Conservation (phyloP, 2,329 filamentous ascomycete genomes). For the Trichoderma arundinaceum region DNA sequence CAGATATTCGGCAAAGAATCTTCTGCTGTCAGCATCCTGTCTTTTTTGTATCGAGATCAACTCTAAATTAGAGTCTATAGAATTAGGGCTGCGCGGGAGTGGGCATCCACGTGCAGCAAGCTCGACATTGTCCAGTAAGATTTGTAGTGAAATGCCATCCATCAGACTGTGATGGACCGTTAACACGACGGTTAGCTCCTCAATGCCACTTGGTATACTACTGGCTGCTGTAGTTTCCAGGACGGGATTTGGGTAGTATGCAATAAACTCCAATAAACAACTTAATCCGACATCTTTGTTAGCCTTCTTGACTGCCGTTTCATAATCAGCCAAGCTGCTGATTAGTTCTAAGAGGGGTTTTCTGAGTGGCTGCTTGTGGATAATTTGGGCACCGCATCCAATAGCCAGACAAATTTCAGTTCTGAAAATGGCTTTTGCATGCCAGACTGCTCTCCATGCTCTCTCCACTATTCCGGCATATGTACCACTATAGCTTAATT, state of each 20-base stretch:
- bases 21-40: background rate
- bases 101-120: conserved; percentile 1
- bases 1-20: background rate
- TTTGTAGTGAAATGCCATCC: conserved; percentile 24
- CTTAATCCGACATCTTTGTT: background rate
- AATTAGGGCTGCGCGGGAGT: background rate
- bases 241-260: background rate
- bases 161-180: conserved; percentile 28
- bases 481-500: background rate
- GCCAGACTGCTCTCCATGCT: conserved; percentile 27
- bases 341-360: background rate
- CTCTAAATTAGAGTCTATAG: background rate
- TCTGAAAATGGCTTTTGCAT: conserved; percentile 20
- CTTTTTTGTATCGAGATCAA: conserved; percentile 4
- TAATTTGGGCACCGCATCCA: conserved; percentile 25
- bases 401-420: conserved; percentile 20
- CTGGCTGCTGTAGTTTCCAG: background rate
- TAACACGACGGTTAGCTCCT: conserved; percentile 16
- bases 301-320: background rate
- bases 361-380: conserved; percentile 15
- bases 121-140: conserved; percentile 19
- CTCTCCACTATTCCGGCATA: conserved; percentile 20
- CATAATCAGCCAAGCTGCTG: background rate
- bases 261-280: conserved; percentile 6
- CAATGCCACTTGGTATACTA: background rate